phyloP scores from a whole-genome alignment of 2,329 filamentous ascomycete species.

The Aspergillus hiratsukae region DNA sequence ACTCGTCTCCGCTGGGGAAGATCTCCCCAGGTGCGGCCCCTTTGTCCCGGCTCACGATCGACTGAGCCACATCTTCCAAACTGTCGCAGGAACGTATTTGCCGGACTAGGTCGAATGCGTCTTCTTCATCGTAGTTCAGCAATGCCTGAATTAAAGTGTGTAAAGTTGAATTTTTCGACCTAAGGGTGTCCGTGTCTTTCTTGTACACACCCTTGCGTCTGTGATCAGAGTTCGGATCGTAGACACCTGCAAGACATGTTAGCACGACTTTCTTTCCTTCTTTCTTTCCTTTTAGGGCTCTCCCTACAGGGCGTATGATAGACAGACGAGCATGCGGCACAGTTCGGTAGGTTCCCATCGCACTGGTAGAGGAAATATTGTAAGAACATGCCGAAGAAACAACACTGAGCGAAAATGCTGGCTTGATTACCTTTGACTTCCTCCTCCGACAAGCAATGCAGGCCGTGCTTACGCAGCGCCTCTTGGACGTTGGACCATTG shows the following conservation, averaged over 20 bases:
- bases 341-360: conserved; percentile 85
- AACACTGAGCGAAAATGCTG: background rate
- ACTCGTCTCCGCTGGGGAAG: conserved; percentile 30
- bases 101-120: conserved; percentile 74
- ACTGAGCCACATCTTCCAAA: conserved; percentile 60
- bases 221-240: conserved; percentile 94
- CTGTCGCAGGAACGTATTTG: conserved; percentile 84
- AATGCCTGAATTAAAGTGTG: conserved; percentile 93
- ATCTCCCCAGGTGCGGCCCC: conserved; percentile 39
- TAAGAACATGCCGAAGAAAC: conserved; percentile 3
- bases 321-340: conserved; percentile 92
- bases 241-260: conserved; percentile 63
- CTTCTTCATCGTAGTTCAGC: conserved; percentile 82
- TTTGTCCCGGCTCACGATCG: conserved; percentile 52
- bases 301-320: conserved; percentile 53
- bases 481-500: conserved; percentile 47
- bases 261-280: conserved; percentile 1
- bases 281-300: background rate
- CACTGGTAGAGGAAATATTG: conserved; percentile 47
- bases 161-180: conserved; percentile 79
- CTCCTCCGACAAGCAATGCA: conserved; percentile 74
- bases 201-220: conserved; percentile 95
- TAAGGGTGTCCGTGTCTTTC: conserved; percentile 83
- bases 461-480: conserved; percentile 77
- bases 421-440: conserved; percentile 62